phyloP scores from a whole-genome alignment of 768 basidiomycete species.

The Serendipita sp. region DNA sequence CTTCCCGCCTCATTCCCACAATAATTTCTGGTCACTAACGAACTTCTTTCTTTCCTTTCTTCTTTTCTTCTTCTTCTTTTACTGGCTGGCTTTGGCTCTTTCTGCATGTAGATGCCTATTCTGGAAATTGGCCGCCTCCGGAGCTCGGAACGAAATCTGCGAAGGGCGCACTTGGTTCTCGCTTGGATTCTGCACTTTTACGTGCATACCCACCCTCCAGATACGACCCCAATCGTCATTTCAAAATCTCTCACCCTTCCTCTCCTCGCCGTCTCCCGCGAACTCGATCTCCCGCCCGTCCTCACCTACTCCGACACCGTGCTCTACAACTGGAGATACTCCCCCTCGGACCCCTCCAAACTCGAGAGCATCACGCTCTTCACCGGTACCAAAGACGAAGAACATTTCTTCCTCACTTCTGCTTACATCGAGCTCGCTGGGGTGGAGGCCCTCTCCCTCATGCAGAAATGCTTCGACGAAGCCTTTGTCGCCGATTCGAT shows the following conservation, averaged over 20 bases:
- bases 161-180: slow-evolving; percentile 79
- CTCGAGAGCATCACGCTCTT: slow-evolving; percentile 53
- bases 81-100: no score
- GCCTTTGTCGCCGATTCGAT: slow-evolving; percentile 27
- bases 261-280: slow-evolving; percentile 47
- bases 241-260: slow-evolving; percentile 61
- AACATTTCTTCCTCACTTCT: slow-evolving; percentile 77
- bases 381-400: slow-evolving; percentile 65
- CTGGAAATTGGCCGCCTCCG: slow-evolving; percentile 41
- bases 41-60: not conserved
- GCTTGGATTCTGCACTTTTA: slow-evolving; percentile 85
- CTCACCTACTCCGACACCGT: slow-evolving; percentile 87
- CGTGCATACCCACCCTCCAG: slow-evolving; percentile 53
- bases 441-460: slow-evolving; percentile 46
- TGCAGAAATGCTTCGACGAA: slow-evolving; percentile 3
- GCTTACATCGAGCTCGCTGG: slow-evolving; percentile 77
- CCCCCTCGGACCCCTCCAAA: slow-evolving; percentile 32
- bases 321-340: slow-evolving; percentile 53
- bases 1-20: slow-evolving; percentile 1
- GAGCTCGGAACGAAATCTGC: slow-evolving; percentile 36
- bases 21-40: not conserved
- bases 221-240: slow-evolving; percentile 32
- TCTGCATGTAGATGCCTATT: slow-evolving; percentile 58
- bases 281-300: slow-evolving; percentile 71
- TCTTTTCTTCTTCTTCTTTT: slow-evolving; percentile 10